phyloP scores from a whole-genome alignment of 331 rosid genomes.

The Acacia pycnantha region DNA sequence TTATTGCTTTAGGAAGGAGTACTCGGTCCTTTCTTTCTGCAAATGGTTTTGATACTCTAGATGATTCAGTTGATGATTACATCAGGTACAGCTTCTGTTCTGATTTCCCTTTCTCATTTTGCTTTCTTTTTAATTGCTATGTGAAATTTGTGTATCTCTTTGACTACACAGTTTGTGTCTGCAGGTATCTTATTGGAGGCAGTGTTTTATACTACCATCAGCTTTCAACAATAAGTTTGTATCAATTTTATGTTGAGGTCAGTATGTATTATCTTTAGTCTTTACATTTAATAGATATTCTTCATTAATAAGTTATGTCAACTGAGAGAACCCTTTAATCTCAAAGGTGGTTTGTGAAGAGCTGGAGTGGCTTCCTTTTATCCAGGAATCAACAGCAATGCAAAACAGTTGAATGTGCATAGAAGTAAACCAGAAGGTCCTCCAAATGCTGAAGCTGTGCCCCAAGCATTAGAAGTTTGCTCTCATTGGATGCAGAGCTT shows the following conservation, averaged over 20 bases:
- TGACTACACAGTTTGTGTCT: slow-evolving; percentile 32
- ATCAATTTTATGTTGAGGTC: slow-evolving; percentile 95
- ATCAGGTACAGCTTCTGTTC: slow-evolving; percentile 60
- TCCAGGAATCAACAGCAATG: slow-evolving; percentile 57
- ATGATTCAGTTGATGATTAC: slow-evolving; percentile 75
- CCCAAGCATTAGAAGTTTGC: slow-evolving; percentile 75
- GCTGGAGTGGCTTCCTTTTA: slow-evolving; percentile 96
- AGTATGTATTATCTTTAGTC: slow-evolving; percentile 36
- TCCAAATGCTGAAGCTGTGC: slow-evolving; percentile 77
- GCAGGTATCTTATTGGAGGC: slow-evolving; percentile 94
- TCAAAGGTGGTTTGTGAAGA: slow-evolving; percentile 97
- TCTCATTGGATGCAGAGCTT: slow-evolving; percentile 94
- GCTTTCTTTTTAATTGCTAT: slow-evolving; percentile 12
- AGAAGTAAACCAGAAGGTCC: slow-evolving; percentile 69
- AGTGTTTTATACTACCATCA: slow-evolving; percentile 93
- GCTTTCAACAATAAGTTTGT: slow-evolving; percentile 95
- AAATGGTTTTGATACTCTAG: slow-evolving; percentile 70
- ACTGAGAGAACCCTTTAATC: slow-evolving; percentile 32
- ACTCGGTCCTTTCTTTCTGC: slow-evolving; percentile 73
- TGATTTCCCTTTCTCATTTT: slow-evolving; percentile 22
- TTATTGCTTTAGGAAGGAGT: slow-evolving; percentile 94
- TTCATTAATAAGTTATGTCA: slow-evolving; percentile 28
- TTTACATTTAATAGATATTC: slow-evolving; percentile 26
- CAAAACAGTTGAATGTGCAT: slow-evolving; percentile 64
- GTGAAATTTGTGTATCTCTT: slow-evolving; percentile 27